phyloP scores from a whole-genome alignment of 306 rosid species.

The Vicia faba region DNA sequence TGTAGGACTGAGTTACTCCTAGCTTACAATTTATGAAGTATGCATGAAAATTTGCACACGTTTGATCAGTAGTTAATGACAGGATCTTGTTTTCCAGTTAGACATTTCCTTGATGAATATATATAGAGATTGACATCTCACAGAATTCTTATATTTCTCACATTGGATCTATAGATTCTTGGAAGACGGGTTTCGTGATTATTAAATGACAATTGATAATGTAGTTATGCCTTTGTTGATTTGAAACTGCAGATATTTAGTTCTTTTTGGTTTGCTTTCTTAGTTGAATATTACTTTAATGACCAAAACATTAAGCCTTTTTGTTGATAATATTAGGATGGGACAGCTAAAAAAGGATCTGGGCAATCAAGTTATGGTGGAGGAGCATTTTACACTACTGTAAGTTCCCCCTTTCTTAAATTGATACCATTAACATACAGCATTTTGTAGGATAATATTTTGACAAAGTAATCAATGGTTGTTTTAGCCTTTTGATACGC shows the following conservation, averaged over 20 bases:
- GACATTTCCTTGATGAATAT: neutral
- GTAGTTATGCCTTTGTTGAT: conserved; percentile 5
- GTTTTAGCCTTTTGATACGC: conserved; percentile 1
- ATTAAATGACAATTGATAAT: conserved; percentile 1
- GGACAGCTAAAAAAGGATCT: conserved; percentile 47
- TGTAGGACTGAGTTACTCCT: neutral
- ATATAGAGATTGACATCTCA: conserved; percentile 10
- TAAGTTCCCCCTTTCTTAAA: conserved; percentile 47
- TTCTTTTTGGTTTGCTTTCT: conserved; percentile 1
- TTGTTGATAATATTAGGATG: conserved; percentile 42
- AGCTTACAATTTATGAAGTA: neutral
- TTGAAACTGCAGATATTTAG: conserved; percentile 29
- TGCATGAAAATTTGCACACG: conserved; percentile 1
- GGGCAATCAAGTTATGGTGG: conserved; percentile 63
- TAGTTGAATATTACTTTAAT: conserved; percentile 6
- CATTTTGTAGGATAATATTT: conserved; percentile 9
- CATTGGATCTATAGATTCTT: conserved; percentile 3
- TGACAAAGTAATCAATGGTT: conserved; percentile 19
- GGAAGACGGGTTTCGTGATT: neutral
- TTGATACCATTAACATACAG: neutral
- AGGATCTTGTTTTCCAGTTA: neutral
- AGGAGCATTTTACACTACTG: conserved; percentile 67
- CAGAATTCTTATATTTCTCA: neutral
- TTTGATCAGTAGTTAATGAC: neutral
- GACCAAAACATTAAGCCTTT: conserved; percentile 13